Conservation (phyloP, 371 early-diverging fungal species). For the Rhizomucor pusillus region DNA sequence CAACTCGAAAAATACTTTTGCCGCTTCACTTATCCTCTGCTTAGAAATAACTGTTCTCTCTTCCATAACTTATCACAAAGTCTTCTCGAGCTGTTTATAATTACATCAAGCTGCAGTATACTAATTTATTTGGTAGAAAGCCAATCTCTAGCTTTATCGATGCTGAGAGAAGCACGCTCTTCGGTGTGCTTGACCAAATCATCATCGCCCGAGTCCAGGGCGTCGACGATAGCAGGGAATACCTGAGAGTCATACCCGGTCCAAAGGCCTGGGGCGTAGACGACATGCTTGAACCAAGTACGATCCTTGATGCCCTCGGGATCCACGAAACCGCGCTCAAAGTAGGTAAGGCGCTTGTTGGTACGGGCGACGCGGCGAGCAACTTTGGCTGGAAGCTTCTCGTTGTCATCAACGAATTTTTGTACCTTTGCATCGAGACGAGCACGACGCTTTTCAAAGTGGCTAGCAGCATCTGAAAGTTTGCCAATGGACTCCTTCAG, state of each 20-base stretch:
- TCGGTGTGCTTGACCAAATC: slow-evolving; percentile 26
- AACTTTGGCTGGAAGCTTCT: slow-evolving; percentile 18
- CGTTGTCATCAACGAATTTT: not conserved
- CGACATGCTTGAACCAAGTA: slow-evolving; percentile 62
- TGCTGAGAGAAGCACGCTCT: slow-evolving; percentile 18
- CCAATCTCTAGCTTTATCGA: slow-evolving; percentile 4
- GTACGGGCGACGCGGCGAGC: slow-evolving; percentile 14
- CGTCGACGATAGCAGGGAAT: slow-evolving; percentile 56
- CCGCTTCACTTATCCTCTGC: no score
- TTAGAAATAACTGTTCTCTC: no score
- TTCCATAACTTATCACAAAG: no score
- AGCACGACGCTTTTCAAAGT: slow-evolving; percentile 11
- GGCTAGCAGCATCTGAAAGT: slow-evolving; percentile 6
- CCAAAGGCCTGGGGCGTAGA: slow-evolving; percentile 60
- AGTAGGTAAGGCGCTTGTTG: slow-evolving; percentile 42
- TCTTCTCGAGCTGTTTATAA: no score
- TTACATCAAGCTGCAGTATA: no score
- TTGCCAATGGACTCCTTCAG: slow-evolving; percentile 11
- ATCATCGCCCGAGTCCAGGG: slow-evolving; percentile 33
- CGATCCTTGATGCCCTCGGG: slow-evolving; percentile 56
- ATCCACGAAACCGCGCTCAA: slow-evolving; percentile 58
- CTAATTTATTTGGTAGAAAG: not conserved
- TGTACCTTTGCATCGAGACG: slow-evolving; percentile 5
- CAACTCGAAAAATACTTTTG: not conserved
- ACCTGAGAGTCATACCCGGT: slow-evolving; percentile 55